Evolutionary conservation across 805 yeast genomes (phyloP).

Genomic region (Scheffersomyces ergatensis): DNA sequence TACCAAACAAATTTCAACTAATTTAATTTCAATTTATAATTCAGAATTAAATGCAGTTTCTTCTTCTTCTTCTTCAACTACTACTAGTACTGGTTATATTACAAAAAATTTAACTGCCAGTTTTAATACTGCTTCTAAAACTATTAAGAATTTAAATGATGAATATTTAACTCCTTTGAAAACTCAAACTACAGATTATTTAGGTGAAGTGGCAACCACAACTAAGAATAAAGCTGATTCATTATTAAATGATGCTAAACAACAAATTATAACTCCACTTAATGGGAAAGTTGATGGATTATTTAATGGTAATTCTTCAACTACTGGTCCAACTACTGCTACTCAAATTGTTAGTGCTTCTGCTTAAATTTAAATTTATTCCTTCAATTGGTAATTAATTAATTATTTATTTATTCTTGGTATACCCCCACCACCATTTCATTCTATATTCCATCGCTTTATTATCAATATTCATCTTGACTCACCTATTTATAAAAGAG

Average conservation of each 20-base stretch:
- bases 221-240: slow-evolving; percentile 35
- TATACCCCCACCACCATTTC: too few relatives aligned
- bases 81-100: slow-evolving; percentile 22
- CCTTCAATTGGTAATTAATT: too few relatives aligned
- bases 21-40: slow-evolving; percentile 31
- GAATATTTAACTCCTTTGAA: slow-evolving; percentile 39
- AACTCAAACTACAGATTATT: slow-evolving; percentile 37
- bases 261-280: slow-evolving; percentile 3
- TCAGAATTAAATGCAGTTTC: slow-evolving; percentile 26
- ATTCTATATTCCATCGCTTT: too few relatives aligned
- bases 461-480: too few relatives aligned
- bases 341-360: slow-evolving; percentile 17
- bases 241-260: slow-evolving; percentile 20
- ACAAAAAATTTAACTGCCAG: slow-evolving; percentile 34
- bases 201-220: slow-evolving; percentile 29
- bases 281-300: slow-evolving; percentile 3
- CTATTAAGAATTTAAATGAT: slow-evolving; percentile 30
- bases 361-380: slow-evolving; percentile 15
- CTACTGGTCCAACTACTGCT: not conserved
- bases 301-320: slow-evolving; percentile 10
- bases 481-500: too few relatives aligned
- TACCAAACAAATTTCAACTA: slow-evolving; percentile 15
- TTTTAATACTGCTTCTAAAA: slow-evolving; percentile 30
- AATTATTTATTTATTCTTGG: too few relatives aligned
- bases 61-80: slow-evolving; percentile 11